Evolutionary conservation across 306 rosid genomes (phyloP), one percentile per base, ranked within the genome.

Genomic region (Cicer judaicum): DNA sequence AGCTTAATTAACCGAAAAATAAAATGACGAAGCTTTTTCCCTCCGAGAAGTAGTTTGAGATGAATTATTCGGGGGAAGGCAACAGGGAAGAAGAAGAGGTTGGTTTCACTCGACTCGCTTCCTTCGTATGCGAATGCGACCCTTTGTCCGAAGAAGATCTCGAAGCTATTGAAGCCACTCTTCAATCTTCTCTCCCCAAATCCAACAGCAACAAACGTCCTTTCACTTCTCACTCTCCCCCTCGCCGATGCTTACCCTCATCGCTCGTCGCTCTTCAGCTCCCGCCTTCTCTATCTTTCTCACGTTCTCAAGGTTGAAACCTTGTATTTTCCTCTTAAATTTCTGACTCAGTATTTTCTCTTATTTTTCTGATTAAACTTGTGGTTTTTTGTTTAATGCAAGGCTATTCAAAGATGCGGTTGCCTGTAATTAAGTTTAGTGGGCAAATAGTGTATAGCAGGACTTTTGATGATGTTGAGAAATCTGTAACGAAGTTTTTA

Each of bases 361-460:
- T 69, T 8, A 38, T 2, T 70, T 77, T 73, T 70, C 74, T 48
- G 4, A n/a, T 44, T 21, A 59, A 61, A 56, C 24, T 34, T 67
- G 5, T 10, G 46, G 39, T 13, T 50, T 19, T 16, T 69, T 39
- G 54, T 63, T 18, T 64, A 21, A 21, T 54, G 62, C 68, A 64
- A 88, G 88, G 73, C 68, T 8, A 55, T 74, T 57, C 79, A 15
- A 84, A 68, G 77, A 89, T 79, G 90, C 77, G 75, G 73, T 78
- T 87, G 57, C 91, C 97, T 55, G 87, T 47, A 50, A 56, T 94
- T 85, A 91, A 76, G 75, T 94, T 89, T 78, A 70, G 75, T 61
- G 98, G 97, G 44, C 50, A 56, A 55, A 86, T 94, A 78, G n/a
- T 49, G 72, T 94, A 91, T 67, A 87, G 95, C 83, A 78, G 88